Base-by-base conservation (phyloP, 129 eudicot genomes). In the Centrapalus pauciflorus region DNA sequence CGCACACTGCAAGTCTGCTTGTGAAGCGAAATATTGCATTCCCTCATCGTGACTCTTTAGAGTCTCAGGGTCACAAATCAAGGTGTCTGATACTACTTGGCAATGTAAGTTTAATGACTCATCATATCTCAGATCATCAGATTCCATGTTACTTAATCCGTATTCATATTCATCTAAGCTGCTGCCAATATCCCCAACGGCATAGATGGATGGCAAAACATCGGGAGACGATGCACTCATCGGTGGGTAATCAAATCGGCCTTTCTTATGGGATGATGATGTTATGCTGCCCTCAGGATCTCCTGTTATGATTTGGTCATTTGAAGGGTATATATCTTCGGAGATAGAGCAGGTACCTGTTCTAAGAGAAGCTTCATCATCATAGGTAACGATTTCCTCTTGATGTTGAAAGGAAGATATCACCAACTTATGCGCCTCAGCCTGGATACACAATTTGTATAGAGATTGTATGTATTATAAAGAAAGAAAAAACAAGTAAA, bases 341-440 rank as follows among this genome's bases (percentile, higher is more conserved):
- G 85, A 76, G 30, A 79, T 55, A 74, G 72, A 72, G 16, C 81
- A 66, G 49, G 74, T 66, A 23, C 68, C 76, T 17, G 73, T 69
- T 20, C 72, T 57, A 21, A 83, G 79, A 50, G 86, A 83, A 19
- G 80, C 58, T 61, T 79, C 80, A 46, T 82, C 97, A 27, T 87
- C 92, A 29, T 82, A 80, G 13, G 80, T 48, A 46, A 78, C 64
- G 5, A 84, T 80, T 67, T 77, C 64, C 12, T 70, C 92, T 66
- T 58, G 78, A 71, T 84, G 72, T 59, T 71, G 81, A 62, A 74
- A 87, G 4, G 93, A 87, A 50, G 77, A 73, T 54, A 78, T 69
- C 27, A 82, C 89, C 79, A 76, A 55, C 66, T 83, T 83, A 46
- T 58, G 81, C 26, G 96, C 90, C 49, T 87, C 85, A 24, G 69